A percentile compares a stretch with the other conserved stretches of the same genome.
phyloP scores from a whole-genome alignment of 2,329 filamentous ascomycete species.

The Cercospora berteroae region DNA sequence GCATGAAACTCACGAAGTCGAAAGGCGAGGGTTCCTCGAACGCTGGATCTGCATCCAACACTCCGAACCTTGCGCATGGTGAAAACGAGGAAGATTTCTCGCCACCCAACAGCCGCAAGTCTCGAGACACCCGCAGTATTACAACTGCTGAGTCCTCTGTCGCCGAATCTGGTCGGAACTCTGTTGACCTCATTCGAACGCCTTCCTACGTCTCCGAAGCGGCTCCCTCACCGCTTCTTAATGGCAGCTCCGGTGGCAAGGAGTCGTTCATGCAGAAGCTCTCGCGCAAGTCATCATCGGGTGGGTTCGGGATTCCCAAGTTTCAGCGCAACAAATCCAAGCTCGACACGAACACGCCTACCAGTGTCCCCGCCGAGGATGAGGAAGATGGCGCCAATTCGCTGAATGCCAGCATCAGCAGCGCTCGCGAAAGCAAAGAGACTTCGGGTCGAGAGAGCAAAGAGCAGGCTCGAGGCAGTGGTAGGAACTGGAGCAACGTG shows the following conservation, averaged over 20 bases:
- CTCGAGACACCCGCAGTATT: slow-evolving; percentile 42
- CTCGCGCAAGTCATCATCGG: slow-evolving; percentile 47
- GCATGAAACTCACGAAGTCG: slow-evolving; percentile 41
- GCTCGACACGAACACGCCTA: slow-evolving; percentile 33
- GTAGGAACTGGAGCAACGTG: slow-evolving; percentile 47
- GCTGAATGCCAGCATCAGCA: slow-evolving; percentile 36
- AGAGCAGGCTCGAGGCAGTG: slow-evolving; percentile 40
- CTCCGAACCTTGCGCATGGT: slow-evolving; percentile 27
- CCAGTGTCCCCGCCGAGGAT: slow-evolving; percentile 33
- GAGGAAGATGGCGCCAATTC: slow-evolving; percentile 38
- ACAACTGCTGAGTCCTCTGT: slow-evolving; percentile 37
- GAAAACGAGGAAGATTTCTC: slow-evolving; percentile 35
- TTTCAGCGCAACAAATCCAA: slow-evolving; percentile 41
- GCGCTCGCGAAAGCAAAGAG: slow-evolving; percentile 31
- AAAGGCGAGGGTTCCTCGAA: slow-evolving; percentile 24
- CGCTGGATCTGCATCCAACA: slow-evolving; percentile 21
- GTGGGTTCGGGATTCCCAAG: slow-evolving; percentile 44
- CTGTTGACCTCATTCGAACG: slow-evolving; percentile 32
- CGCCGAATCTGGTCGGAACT: slow-evolving; percentile 32
- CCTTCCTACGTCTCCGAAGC: slow-evolving; percentile 42
- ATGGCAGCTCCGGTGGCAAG: slow-evolving; percentile 39
- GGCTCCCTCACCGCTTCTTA: slow-evolving; percentile 37
- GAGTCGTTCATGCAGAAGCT: slow-evolving; percentile 53
- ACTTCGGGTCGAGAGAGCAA: slow-evolving; percentile 35
- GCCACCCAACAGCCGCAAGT: slow-evolving; percentile 41